Percentiles rank a stretch among this genome's conserved stretches.
Conservation (phyloP, 441 rosid genomes). For the Viola pubescens region DNA sequence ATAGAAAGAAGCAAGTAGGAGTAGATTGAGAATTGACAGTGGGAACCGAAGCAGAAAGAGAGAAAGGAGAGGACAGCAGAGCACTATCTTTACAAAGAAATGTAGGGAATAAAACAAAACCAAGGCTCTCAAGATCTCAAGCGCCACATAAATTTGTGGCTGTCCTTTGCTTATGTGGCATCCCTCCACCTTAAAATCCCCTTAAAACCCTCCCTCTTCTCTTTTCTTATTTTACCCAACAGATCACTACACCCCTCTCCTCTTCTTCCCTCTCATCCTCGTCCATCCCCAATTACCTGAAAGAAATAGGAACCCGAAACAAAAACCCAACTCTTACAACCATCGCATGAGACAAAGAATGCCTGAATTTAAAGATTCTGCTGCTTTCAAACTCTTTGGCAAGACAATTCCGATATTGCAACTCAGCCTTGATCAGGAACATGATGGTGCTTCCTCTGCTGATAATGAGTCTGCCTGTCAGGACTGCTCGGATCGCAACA, state of each 20-base stretch:
- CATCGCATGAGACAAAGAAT: slow-evolving; percentile 17
- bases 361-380: slow-evolving; percentile 35
- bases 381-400: slow-evolving; percentile 62
- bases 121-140: slow-evolving; percentile 45
- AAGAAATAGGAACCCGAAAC: background rate
- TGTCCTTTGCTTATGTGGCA: slow-evolving; percentile 40
- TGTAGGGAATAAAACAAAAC: slow-evolving; percentile 48
- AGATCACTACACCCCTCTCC: too few species aligned
- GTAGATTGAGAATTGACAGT: background rate
- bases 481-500: background rate
- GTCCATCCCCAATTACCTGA: background rate
- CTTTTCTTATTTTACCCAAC: background rate
- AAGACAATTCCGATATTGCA: slow-evolving; percentile 39
- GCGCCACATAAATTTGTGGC: slow-evolving; percentile 63
- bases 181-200: slow-evolving; percentile 16
- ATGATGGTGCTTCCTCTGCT: background rate
- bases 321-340: background rate
- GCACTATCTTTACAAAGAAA: slow-evolving; percentile 32
- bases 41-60: background rate
- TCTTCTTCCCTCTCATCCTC: background rate
- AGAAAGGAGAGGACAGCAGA: slow-evolving; percentile 12
- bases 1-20: background rate
- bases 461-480: background rate
- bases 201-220: slow-evolving; percentile 9
- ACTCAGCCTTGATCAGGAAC: slow-evolving; percentile 7